phyloP scores from a whole-genome alignment of 257 asterid genomes.

The Solanum pinnatisectum region DNA sequence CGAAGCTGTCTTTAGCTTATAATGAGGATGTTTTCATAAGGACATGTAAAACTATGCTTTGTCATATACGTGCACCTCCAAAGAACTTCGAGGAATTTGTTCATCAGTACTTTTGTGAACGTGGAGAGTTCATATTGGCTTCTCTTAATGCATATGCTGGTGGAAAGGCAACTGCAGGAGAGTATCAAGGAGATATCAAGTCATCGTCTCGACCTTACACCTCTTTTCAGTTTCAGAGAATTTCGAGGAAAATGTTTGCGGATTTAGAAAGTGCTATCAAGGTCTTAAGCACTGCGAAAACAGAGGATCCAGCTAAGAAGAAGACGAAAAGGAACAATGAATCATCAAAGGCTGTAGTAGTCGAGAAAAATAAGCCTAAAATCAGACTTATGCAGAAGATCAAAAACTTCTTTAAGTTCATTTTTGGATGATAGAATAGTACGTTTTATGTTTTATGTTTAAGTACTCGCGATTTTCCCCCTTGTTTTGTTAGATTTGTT shows the following conservation, averaged over 20 bases:
- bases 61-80: constrained; percentile 20
- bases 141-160: constrained; percentile 20
- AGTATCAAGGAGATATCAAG: neutral
- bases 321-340: neutral
- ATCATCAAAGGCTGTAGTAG: neutral
- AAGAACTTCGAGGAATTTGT: constrained; percentile 34
- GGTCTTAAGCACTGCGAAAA: neutral
- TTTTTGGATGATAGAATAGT: neutral
- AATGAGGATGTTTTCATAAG: constrained; percentile 17
- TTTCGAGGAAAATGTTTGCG: neutral
- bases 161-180: constrained; percentile 15
- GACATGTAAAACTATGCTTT: constrained; percentile 42
- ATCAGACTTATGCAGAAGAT: neutral
- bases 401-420: neutral
- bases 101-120: constrained; percentile 16
- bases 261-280: constrained; percentile 4
- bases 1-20: constrained; percentile 13
- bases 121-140: constrained; percentile 11
- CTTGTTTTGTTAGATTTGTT: neutral
- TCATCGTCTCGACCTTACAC: constrained; percentile 2
- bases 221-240: constrained; percentile 2
- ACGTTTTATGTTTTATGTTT: neutral
- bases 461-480: neutral
- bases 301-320: neutral
- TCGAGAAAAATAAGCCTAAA: neutral